Base-by-base conservation (phyloP, 768 basidiomycete genomes). In the Cystobasidium tubakii region DNA sequence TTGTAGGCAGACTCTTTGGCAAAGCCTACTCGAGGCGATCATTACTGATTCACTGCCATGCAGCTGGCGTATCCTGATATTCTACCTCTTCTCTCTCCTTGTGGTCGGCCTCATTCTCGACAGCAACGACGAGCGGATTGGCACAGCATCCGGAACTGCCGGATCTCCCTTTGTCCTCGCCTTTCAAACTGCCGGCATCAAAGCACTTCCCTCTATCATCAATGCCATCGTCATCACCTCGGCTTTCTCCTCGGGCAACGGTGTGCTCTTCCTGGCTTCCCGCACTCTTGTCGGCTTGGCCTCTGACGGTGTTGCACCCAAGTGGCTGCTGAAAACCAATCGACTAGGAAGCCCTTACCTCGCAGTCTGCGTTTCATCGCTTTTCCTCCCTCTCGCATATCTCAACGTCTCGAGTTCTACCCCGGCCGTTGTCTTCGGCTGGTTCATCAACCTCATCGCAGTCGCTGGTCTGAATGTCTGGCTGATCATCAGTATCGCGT, bases 191-290 rank as follows among this genome's bases (percentile, higher is more conserved):
- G 88, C 93, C 7, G 94, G 95, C n/a, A 97, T 96, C 81, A 89
- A 87, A 76, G 85, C 83, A 4, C 82, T 96, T 0, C 93, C 94
- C 21, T 89, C 88, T 53, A 89, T 92, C 79, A 81, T 86, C 78
- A 79, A 78, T 77, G 62, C 74, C 25, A 78, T 79, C 25, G 84
- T 95, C 17, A 82, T 98, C 76, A 91, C 39, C 55, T 31, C 46
- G 27, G 25, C 57, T 19, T 39, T 42, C 29, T 72, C 63, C 12
- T 69, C 74, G 6, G 76, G 75, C 13, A 75, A 76, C 60, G 69
- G 89, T 80, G 92, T 95, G 80, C 81, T 96, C 57, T 95, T 92
- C 82, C 93, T 91, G 1, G 88, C 89, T 57, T 92, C 92, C 1
- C 81, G 83, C 33, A 83, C 82, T 21, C 84, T 97, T 10, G 94